Evolutionary conservation across 345 rosid genomes (phyloP), one percentile per base, ranked within the genome.

Genomic region (Ceriops zippeliana): DNA sequence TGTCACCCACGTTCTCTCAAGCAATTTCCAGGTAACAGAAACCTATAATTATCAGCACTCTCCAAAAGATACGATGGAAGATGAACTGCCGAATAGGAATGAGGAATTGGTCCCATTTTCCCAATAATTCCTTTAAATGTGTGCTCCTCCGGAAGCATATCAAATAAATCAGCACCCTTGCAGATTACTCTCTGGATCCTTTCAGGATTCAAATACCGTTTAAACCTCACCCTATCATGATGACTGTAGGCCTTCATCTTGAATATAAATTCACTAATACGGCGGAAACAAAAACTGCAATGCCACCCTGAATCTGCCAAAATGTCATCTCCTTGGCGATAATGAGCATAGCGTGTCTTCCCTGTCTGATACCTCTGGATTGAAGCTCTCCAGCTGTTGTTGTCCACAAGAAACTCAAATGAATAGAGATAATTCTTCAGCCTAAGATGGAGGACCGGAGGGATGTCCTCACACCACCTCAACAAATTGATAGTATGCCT

Each of bases 371-470:
- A 89, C 54, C 90, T 75, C 65, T 91, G 97, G 21, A 91, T 90
- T 0, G 97, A 89, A 5, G 96, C 93, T 75, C 97, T 86, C 97
- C 97, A 91, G 83, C 96, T 89, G 73, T 85, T 86, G 37, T 79
- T 73, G 66, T 89, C 96, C 62, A 83, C 78, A 1, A 86, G 86
- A 79, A 87, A 91, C 87, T 91, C 97, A 30, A 87, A 91, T 0
- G 97, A 91, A 69, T 91, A 91, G 38, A 91, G 83, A 75, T 91
- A 91, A 60, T 91, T 91, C 79, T 84, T 87, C 42, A 91, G 80
- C 70, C 85, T 83, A n/a, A 91, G 85, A 63, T 91, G 97, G 30
- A 91, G 84, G 49, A 91, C 57, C 15, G 74, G 78, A n/a, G 97
- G 97, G 60, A 68, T 86, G 60, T 85, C 88, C 31, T 87, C 91